These are phyloP conservation scores for Colletotrichum sp. DNA, from an alignment of 2,329 filamentous ascomycete species.

Conservation along the genomic window DNA sequence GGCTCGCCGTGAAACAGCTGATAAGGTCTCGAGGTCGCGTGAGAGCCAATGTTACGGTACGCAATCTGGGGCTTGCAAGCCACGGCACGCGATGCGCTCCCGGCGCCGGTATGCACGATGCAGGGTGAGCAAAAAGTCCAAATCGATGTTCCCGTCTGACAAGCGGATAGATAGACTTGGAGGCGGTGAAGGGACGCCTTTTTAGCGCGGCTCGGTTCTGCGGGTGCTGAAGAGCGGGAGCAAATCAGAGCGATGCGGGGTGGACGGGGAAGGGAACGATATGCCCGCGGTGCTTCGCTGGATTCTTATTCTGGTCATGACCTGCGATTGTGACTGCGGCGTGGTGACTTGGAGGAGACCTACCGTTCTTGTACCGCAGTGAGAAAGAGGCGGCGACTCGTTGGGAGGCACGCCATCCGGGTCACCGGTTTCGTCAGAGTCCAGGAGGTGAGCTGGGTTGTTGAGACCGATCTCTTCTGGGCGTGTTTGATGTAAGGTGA, in stretches of 20 bases:
- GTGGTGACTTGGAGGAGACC: not conserved
- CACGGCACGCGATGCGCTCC: not conserved
- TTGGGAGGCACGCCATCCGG: not conserved
- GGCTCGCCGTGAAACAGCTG: not conserved
- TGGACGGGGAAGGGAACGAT: not conserved
- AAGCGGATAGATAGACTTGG: not conserved
- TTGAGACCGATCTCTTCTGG: not conserved
- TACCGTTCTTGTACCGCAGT: not conserved
- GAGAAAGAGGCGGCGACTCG: not conserved
- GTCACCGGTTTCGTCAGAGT: not conserved
- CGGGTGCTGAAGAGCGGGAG: constrained; percentile 1
- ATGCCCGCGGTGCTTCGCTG: not conserved
- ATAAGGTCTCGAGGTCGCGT: not conserved
- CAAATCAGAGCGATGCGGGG: constrained; percentile 6
- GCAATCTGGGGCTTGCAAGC: not conserved
- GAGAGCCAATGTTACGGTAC: not conserved
- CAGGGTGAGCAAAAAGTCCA: constrained; percentile 1
- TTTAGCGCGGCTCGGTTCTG: constrained; percentile 11
- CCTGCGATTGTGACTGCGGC: not conserved
- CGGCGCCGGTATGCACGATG: constrained; percentile 11
- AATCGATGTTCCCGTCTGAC: not conserved
- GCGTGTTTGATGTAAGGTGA: not conserved
- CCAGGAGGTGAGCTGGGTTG: not conserved
- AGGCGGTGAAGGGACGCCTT: constrained; percentile 1
- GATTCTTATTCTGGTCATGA: not conserved